phyloP scores from a whole-genome alignment of 495 filamentous ascomycete species.

The Monascus purpureus region DNA sequence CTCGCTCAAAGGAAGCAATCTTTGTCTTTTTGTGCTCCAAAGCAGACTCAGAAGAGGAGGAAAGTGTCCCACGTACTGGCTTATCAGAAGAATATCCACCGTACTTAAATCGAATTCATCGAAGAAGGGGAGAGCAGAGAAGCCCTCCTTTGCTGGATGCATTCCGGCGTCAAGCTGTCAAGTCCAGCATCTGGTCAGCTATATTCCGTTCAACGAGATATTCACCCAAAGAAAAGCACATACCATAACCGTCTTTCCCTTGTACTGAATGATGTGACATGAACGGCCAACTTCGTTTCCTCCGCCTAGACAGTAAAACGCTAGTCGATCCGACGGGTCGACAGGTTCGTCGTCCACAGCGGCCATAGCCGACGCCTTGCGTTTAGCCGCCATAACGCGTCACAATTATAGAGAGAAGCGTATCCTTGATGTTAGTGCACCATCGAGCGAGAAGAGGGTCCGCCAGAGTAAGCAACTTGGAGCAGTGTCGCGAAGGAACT shows the following conservation, averaged over 20 bases:
- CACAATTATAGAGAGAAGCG: no score
- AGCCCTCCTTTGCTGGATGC: constrained; percentile 92
- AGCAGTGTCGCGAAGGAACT: no score
- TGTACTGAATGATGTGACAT: constrained; percentile 97
- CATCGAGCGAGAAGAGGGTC: no score
- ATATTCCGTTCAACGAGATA: no score
- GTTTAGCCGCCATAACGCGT: constrained; percentile 54
- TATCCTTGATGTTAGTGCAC: no score
- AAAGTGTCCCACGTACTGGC: constrained; percentile 61
- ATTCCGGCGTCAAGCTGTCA: constrained; percentile 95
- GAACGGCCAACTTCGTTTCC: constrained; percentile 95
- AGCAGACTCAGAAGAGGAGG: constrained; percentile 4
- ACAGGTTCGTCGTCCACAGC: constrained; percentile 50
- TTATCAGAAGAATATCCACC: constrained; percentile 91
- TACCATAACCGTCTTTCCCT: constrained; percentile 98
- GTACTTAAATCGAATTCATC: constrained; percentile 97
- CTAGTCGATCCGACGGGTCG: constrained; percentile 74
- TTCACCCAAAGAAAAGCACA: constrained; percentile 11
- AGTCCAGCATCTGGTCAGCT: constrained; percentile 9
- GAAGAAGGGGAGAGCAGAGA: constrained; percentile 88
- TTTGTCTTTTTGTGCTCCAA: constrained; percentile 1
- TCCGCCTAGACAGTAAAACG: constrained; percentile 84
- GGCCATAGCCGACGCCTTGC: constrained; percentile 57
- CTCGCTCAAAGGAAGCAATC: constrained; percentile 4
- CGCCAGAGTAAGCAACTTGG: no score